Conservation (phyloP, 768 basidiomycete genomes). For the Boletus fagicola region DNA sequence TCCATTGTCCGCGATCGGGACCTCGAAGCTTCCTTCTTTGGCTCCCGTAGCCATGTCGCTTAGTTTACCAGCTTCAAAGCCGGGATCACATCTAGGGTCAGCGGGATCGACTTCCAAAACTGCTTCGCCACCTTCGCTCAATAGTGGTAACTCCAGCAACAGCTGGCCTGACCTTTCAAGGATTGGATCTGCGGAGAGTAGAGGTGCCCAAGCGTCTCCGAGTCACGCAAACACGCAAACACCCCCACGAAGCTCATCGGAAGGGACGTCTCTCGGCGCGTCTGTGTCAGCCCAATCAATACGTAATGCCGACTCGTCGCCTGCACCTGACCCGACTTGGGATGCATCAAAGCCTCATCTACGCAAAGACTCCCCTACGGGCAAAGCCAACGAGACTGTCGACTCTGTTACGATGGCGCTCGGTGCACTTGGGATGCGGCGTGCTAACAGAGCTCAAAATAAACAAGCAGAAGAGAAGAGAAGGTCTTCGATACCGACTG, state of each 20-base stretch:
- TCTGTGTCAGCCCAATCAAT: conserved; percentile 18
- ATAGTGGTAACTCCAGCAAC: not conserved
- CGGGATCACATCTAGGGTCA: conserved; percentile 8
- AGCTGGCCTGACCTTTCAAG: conserved; percentile 15
- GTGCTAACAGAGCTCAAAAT: conserved; percentile 25
- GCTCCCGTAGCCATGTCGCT: conserved; percentile 18
- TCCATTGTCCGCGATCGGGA: conserved; percentile 1
- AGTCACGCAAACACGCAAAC: not conserved
- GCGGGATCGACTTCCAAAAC: conserved; percentile 8
- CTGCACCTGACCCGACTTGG: conserved; percentile 15
- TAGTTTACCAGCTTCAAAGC: conserved; percentile 13
- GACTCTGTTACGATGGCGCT: conserved; percentile 23
- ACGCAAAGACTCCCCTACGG: conserved; percentile 9
- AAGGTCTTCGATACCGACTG: conserved; percentile 5
- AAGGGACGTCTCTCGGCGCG: conserved; percentile 4
- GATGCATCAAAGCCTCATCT: conserved; percentile 14
- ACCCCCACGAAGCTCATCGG: conserved; percentile 6
- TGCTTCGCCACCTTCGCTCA: conserved; percentile 10
- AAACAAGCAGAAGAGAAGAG: conserved; percentile 27
- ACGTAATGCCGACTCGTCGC: conserved; percentile 7
- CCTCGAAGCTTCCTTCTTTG: conserved; percentile 10
- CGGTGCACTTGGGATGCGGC: conserved; percentile 31
- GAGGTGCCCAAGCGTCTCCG: conserved; percentile 7
- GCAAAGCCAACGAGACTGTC: conserved; percentile 18
- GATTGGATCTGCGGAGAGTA: conserved; percentile 19